Conservation (phyloP, 495 filamentous ascomycete genomes). For the Aspergillus steynii region DNA sequence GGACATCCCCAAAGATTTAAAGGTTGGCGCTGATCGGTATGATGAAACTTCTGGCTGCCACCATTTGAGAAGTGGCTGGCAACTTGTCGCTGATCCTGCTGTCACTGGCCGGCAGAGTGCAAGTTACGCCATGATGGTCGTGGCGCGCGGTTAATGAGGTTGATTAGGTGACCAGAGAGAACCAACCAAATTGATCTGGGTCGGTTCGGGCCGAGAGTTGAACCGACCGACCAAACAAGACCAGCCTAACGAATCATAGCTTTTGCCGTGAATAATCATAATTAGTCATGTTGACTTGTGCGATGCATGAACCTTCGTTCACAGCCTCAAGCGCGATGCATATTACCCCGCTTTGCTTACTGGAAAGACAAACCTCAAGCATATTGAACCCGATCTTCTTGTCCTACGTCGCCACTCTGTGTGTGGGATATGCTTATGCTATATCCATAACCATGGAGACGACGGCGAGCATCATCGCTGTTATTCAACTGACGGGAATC, state of each 20-base stretch:
- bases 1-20: neutral
- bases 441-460: neutral
- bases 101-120: neutral
- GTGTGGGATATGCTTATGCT: neutral
- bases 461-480: neutral
- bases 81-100: neutral
- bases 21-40: conserved; percentile 1
- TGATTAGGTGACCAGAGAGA: neutral
- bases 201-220: neutral
- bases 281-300: neutral
- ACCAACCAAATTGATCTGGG: neutral
- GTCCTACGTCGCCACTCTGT: neutral
- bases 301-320: conserved; percentile 1
- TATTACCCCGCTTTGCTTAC: neutral
- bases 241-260: neutral
- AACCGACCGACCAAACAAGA: neutral
- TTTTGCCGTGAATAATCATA: conserved; percentile 1
- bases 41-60: neutral
- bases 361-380: neutral
- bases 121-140: neutral
- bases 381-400: neutral
- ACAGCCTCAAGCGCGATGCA: neutral
- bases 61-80: neutral
- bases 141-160: neutral
- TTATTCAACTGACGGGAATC: conserved; percentile 28